phyloP scores from a whole-genome alignment of 2,329 filamentous ascomycete species.

The Colletotrichum brevisporum region DNA sequence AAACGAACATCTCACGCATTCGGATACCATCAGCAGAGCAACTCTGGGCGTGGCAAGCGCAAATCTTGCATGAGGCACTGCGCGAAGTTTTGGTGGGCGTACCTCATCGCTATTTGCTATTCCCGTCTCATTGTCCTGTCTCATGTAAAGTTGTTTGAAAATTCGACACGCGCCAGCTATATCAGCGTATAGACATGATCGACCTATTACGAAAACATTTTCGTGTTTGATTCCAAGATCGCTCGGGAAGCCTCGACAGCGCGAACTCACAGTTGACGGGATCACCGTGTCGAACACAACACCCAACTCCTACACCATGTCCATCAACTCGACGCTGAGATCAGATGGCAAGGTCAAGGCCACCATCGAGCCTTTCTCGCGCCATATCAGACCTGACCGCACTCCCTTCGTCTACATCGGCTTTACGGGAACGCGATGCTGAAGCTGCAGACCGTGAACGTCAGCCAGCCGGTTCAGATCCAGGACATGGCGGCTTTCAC shows the following conservation, averaged over 20 bases:
- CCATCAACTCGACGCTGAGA: conserved; percentile 69
- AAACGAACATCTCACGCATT: conserved; percentile 51
- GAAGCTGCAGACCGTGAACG: conserved; percentile 65
- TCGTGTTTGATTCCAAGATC: conserved; percentile 69
- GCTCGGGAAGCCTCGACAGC: conserved; percentile 67
- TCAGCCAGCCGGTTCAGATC: conserved; percentile 64
- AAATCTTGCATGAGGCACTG: conserved; percentile 62
- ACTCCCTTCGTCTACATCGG: conserved; percentile 64
- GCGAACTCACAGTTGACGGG: conserved; percentile 65
- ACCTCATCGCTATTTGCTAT: conserved; percentile 67
- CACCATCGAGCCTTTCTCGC: conserved; percentile 64
- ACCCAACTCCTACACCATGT: conserved; percentile 61
- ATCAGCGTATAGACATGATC: background rate
- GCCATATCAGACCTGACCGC: conserved; percentile 65
- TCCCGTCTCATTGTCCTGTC: conserved; percentile 69
- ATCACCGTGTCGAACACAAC: conserved; percentile 64
- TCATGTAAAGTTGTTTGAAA: conserved; percentile 66
- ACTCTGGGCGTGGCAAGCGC: conserved; percentile 49
- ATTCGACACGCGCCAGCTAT: background rate
- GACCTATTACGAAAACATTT: conserved; percentile 59
- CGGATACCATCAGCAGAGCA: conserved; percentile 43
- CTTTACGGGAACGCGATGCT: conserved; percentile 67
- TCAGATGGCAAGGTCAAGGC: conserved; percentile 67
- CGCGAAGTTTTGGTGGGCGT: conserved; percentile 73
- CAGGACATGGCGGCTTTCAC: conserved; percentile 63